Base-by-base conservation (phyloP, 179 eudicot genomes). In the Silene noctiflora region DNA sequence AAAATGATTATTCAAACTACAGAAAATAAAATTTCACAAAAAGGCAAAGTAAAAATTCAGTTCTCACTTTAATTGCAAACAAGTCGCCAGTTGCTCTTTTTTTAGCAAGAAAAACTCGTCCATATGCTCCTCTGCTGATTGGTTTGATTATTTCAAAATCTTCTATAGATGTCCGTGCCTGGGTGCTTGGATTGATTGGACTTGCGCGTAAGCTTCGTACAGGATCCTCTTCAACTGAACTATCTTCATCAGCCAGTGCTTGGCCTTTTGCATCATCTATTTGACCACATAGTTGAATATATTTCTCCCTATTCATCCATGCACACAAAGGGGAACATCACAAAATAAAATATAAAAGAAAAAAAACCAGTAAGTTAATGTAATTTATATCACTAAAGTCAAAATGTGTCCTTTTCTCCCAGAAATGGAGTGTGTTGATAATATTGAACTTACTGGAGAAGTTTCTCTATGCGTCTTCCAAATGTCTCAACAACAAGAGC, bases 131-230 rank as follows among this genome's bases (percentile, higher is more conserved):
- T 86, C 98, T 87, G 77, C 99, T 96, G 75, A 96, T 91, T 80
- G 99, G 99, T 85, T 93, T 96, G 62, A 96, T 93, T 33, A 96
- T 96, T 87, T 96, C 99, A 83, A 96, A 96, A 81, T 96, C 99
- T 82, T 93, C 98, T 58, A 93, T 96, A 60, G 97, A 90, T 77
- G 97, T 96, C 25, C 97, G 81, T 71, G 90, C 98, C 83, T 89
- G 90, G 46, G 92, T 85, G 64, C 83, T 76, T 20, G 90, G 83
- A 84, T 89, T 90, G 42, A 91, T 81, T 63, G 99, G 99, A 83
- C 99, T 96, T 81, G 97, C 86, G 60, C 97, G 92, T 81, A 93
- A 75, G 83, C 97, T 96, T 63, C 94, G 91, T 51, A 79, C 69
- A 35, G 82, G 35, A 51, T 96, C 98, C 72, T 93, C 98, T 33